Evolutionary conservation across 768 basidiomycete genomes (phyloP).

Genomic region (Lactarius evosmus): DNA sequence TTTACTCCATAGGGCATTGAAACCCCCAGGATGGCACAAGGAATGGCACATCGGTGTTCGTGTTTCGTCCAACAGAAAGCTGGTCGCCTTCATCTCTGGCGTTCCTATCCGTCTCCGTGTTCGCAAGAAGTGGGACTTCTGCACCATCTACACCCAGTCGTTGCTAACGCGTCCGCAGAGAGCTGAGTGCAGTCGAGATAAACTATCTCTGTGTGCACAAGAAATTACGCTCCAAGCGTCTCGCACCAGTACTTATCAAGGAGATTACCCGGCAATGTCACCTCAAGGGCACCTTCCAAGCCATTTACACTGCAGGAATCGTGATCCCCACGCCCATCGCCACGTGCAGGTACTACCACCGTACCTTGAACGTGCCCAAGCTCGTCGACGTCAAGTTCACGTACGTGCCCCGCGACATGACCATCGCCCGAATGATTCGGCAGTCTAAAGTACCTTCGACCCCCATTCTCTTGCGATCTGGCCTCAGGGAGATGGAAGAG

Average conservation of each 20-base stretch:
- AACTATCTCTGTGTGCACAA: slow-evolving; percentile 98
- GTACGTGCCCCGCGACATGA: slow-evolving; percentile 81
- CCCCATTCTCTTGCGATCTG: slow-evolving; percentile 45
- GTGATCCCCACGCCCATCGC: slow-evolving; percentile 92
- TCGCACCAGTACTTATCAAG: slow-evolving; percentile 95
- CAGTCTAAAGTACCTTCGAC: slow-evolving; percentile 61
- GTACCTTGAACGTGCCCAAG: slow-evolving; percentile 86
- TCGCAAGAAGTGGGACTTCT: slow-evolving; percentile 63
- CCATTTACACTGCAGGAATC: slow-evolving; percentile 93
- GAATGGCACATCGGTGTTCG: slow-evolving; percentile 98
- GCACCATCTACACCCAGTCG: slow-evolving; percentile 3
- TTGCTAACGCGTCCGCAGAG: slow-evolving; percentile 40
- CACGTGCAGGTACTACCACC: slow-evolving; percentile 90
- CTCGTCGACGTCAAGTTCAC: slow-evolving; percentile 89
- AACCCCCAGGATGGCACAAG: slow-evolving; percentile 86
- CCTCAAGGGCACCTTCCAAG: slow-evolving; percentile 89
- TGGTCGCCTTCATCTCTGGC: slow-evolving; percentile 96
- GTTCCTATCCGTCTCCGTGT: slow-evolving; percentile 86
- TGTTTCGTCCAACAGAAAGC: slow-evolving; percentile 83
- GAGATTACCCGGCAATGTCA: slow-evolving; percentile 94
- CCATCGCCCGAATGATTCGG: slow-evolving; percentile 86
- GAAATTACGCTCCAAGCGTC: slow-evolving; percentile 90
- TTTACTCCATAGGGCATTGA: slow-evolving; percentile 72
- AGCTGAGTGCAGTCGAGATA: slow-evolving; percentile 79
- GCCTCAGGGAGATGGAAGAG: slow-evolving; percentile 86